phyloP scores from a whole-genome alignment of 495 filamentous ascomycete species.

The Friedmanniomyces endolithicus region DNA sequence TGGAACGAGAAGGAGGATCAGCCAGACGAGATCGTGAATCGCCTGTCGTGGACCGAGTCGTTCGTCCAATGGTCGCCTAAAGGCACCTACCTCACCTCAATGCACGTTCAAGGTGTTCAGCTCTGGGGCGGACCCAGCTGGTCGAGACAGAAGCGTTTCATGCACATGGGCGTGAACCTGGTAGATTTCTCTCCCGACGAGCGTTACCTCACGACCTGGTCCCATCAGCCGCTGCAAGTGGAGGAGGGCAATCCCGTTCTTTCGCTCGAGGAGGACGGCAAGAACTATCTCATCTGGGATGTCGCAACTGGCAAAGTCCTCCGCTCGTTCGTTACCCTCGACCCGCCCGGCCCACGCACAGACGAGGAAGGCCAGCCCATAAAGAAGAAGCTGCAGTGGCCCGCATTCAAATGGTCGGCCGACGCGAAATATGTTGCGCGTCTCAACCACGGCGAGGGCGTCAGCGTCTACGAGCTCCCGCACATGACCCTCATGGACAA shows the following conservation, averaged over 20 bases:
- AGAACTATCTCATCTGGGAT: constrained; percentile 99
- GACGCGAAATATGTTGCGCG: constrained; percentile 95
- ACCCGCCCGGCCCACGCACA: constrained; percentile 45
- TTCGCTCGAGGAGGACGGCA: constrained; percentile 85
- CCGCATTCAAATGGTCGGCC: constrained; percentile 96
- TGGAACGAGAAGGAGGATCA: constrained; percentile 94
- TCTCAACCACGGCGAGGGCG: constrained; percentile 72
- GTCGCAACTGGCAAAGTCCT: constrained; percentile 79
- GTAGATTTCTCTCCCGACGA: constrained; percentile 91
- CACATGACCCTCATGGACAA: constrained; percentile 84
- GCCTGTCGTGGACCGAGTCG: constrained; percentile 88
- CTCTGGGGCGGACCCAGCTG: constrained; percentile 88
- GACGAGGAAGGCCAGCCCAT: constrained; percentile 55
- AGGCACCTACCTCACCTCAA: constrained; percentile 85
- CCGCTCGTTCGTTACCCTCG: constrained; percentile 81
- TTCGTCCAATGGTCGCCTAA: constrained; percentile 96
- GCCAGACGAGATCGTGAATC: constrained; percentile 79
- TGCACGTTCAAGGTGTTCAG: constrained; percentile 89
- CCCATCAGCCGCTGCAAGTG: constrained; percentile 76
- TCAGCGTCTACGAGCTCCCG: constrained; percentile 89
- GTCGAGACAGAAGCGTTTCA: constrained; percentile 80
- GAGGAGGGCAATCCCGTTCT: constrained; percentile 76
- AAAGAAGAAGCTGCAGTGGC: constrained; percentile 92
- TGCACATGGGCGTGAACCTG: constrained; percentile 88
- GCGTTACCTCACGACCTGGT: constrained; percentile 93